These are phyloP conservation scores for Monilinia aucupariae DNA, from an alignment of 2,329 filamentous ascomycete species.

Conservation along the genomic window DNA sequence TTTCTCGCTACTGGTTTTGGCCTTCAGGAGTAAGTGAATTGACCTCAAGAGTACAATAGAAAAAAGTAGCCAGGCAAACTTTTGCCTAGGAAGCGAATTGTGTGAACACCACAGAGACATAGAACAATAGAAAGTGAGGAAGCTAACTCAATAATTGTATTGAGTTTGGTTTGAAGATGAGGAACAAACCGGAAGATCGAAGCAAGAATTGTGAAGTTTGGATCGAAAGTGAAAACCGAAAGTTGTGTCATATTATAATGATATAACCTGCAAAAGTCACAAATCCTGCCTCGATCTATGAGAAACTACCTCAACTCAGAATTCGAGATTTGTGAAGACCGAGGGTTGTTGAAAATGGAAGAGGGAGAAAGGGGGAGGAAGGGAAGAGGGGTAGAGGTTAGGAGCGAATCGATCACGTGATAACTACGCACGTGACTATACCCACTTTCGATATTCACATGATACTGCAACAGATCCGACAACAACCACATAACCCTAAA, in stretches of 20 bases:
- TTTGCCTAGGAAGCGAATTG: not conserved
- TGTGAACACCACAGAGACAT: not conserved
- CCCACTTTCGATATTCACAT: constrained; percentile 5
- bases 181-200: not conserved
- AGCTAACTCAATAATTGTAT: not conserved
- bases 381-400: not conserved
- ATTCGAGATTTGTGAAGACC: too few relatives aligned
- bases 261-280: not conserved
- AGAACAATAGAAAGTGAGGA: not conserved
- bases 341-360: not conserved
- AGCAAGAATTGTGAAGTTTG: not conserved
- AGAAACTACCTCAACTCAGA: not conserved
- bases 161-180: not conserved
- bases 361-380: not conserved
- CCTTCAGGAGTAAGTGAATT: not conserved
- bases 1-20: not conserved
- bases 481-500: not conserved
- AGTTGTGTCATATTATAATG: not conserved
- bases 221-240: constrained; percentile 1
- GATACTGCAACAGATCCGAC: not conserved
- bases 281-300: not conserved
- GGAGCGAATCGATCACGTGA: not conserved
- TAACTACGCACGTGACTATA: accelerated
- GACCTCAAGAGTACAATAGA: not conserved
- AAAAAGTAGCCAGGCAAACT: not conserved